Evolutionary conservation across 1,139 yeast species (phyloP).

Genomic region (Protomyces macrosporus): DNA sequence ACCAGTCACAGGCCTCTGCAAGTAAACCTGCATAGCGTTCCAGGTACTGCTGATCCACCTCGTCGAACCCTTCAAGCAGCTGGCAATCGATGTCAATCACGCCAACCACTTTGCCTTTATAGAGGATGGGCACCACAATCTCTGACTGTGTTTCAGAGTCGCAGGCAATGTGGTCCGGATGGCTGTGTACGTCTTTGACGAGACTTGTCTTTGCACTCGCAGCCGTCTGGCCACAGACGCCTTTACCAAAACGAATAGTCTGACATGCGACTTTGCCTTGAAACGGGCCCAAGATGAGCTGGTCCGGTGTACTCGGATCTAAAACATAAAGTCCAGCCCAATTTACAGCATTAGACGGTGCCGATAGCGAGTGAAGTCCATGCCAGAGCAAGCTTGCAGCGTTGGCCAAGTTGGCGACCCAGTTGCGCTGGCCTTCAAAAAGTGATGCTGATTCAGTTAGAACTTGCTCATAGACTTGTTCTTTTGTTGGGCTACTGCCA

Average conservation of each 20-base stretch:
- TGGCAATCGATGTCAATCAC: slow-evolving; percentile 85
- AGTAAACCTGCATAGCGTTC: slow-evolving; percentile 56
- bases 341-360: slow-evolving; percentile 49
- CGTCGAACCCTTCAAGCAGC: slow-evolving; percentile 58
- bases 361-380: slow-evolving; percentile 61
- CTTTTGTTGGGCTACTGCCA: neutral
- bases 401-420: slow-evolving; percentile 87
- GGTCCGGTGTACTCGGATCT: slow-evolving; percentile 39
- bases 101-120: slow-evolving; percentile 49
- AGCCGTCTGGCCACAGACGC: slow-evolving; percentile 92
- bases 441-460: slow-evolving; percentile 62
- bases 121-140: slow-evolving; percentile 74
- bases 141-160: slow-evolving; percentile 81
- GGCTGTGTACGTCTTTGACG: slow-evolving; percentile 68
- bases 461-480: slow-evolving; percentile 56
- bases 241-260: slow-evolving; percentile 64
- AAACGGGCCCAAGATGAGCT: slow-evolving; percentile 79
- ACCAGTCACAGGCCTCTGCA: slow-evolving; percentile 46
- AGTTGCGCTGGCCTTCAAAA: slow-evolving; percentile 57
- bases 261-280: slow-evolving; percentile 98
- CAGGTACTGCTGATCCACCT: slow-evolving; percentile 53
- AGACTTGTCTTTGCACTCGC: slow-evolving; percentile 53
- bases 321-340: slow-evolving; percentile 90
- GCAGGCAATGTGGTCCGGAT: slow-evolving; percentile 94
- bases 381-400: slow-evolving; percentile 84